Evolutionary conservation across 306 rosid genomes (phyloP).

Genomic region (Gleditsia sinensis): DNA sequence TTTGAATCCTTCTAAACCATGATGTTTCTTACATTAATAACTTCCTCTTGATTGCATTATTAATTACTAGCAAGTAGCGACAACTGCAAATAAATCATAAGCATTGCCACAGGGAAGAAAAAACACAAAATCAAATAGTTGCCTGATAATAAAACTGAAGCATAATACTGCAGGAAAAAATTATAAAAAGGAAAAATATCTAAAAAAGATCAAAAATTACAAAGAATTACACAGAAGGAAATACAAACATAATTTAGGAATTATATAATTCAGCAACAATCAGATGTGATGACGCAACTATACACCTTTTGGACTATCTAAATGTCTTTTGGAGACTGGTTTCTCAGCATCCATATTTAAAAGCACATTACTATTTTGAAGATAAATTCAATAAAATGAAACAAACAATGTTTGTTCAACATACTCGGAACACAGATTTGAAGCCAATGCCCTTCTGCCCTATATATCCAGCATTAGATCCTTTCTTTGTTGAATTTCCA

Average conservation of each 20-base stretch:
- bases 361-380: not conserved
- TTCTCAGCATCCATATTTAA: conserved; percentile 13
- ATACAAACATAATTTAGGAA: not conserved
- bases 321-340: not conserved
- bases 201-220: conserved; percentile 20
- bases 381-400: conserved; percentile 2
- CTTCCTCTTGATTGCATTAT: not conserved
- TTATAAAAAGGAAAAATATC: not conserved
- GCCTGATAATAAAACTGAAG: not conserved
- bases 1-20: not conserved
- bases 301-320: not conserved
- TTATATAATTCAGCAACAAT: not conserved
- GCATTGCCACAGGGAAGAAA: not conserved
- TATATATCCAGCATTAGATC: conserved; percentile 85
- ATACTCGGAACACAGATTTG: conserved; percentile 95
- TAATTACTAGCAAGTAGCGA: not conserved
- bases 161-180: not conserved
- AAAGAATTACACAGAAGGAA: not conserved
- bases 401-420: conserved; percentile 22
- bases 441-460: conserved; percentile 99
- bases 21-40: not conserved
- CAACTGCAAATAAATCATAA: not conserved
- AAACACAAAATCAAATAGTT: conserved; percentile 3
- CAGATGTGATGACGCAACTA: not conserved
- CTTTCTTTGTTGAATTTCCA: conserved; percentile 96